Conservation (phyloP, 2,329 filamentous ascomycete species). For the Fonsecaea erecta region DNA sequence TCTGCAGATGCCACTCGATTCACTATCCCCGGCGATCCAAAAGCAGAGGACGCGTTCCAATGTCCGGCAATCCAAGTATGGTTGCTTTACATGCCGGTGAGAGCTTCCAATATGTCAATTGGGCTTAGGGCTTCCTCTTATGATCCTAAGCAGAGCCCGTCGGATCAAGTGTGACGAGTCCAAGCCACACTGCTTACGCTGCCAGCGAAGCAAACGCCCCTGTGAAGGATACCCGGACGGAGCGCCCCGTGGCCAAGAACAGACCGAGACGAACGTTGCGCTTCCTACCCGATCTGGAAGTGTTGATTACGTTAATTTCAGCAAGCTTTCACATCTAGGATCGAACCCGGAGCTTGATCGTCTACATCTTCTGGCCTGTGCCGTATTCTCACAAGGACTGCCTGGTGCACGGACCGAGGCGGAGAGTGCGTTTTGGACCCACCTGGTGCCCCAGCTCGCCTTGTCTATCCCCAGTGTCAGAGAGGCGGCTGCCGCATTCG, state of each 20-base stretch:
- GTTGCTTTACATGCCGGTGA: conserved; percentile 23
- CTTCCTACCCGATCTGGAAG: not conserved
- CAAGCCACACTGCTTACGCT: conserved; percentile 13
- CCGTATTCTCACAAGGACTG: conserved; percentile 1
- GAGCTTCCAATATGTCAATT: not conserved
- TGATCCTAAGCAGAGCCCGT: not conserved
- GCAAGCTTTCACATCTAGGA: not conserved
- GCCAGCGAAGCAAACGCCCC: not conserved
- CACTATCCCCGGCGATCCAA: not conserved
- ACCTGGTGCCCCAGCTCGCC: conserved; percentile 17
- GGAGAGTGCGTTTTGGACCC: conserved; percentile 1
- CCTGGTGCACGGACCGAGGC: conserved; percentile 6
- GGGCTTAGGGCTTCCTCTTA: not conserved
- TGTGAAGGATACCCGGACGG: conserved; percentile 14
- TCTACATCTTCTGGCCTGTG: conserved; percentile 9
- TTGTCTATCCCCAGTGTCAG: conserved; percentile 11
- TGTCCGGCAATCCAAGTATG: conserved; percentile 21
- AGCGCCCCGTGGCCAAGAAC: not conserved
- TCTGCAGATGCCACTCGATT: not conserved
- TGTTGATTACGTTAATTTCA: not conserved
- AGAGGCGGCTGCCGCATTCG: conserved; percentile 19
- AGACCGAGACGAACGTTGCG: not conserved
- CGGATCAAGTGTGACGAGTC: conserved; percentile 20
- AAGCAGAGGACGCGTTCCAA: conserved; percentile 16
- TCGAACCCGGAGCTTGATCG: not conserved